Evolutionary conservation across 345 rosid genomes (phyloP).

Genomic region (Eucalyptus dawsonii): DNA sequence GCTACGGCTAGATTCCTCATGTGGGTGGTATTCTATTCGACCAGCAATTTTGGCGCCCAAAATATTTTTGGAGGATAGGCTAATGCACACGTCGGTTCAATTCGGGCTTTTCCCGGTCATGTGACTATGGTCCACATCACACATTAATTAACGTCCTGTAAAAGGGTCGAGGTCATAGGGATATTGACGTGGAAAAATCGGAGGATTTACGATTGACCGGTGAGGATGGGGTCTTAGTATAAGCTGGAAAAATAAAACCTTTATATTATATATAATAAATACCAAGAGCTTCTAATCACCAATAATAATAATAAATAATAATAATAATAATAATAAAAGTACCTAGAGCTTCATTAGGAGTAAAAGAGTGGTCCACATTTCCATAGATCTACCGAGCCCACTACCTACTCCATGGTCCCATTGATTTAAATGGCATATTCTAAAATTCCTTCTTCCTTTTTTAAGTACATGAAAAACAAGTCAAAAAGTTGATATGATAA

Average conservation of each 20-base stretch:
- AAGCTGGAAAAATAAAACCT: neutral
- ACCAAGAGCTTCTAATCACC: neutral
- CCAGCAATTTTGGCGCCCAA: neutral
- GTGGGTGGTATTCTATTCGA: neutral
- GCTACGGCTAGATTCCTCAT: neutral
- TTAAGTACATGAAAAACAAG: neutral
- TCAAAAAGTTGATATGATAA: neutral
- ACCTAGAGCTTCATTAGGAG: neutral
- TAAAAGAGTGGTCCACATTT: neutral
- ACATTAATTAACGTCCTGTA: neutral
- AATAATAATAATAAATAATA: neutral
- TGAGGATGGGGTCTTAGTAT: neutral
- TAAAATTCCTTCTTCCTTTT: neutral
- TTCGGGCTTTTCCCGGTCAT: neutral
- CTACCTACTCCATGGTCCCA: neutral
- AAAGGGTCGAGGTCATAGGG: neutral
- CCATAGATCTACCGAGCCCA: neutral
- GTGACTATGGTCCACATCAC: neutral
- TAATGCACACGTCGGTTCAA: neutral
- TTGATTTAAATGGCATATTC: neutral
- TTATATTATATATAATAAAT: neutral
- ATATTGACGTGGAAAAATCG: neutral
- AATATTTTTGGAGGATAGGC: neutral
- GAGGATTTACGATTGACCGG: neutral
- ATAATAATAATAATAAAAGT: neutral